Evolutionary conservation across 495 filamentous ascomycete genomes (phyloP), one percentile per base, ranked within the genome.

Genomic region (Aspergillus taichungensis): DNA sequence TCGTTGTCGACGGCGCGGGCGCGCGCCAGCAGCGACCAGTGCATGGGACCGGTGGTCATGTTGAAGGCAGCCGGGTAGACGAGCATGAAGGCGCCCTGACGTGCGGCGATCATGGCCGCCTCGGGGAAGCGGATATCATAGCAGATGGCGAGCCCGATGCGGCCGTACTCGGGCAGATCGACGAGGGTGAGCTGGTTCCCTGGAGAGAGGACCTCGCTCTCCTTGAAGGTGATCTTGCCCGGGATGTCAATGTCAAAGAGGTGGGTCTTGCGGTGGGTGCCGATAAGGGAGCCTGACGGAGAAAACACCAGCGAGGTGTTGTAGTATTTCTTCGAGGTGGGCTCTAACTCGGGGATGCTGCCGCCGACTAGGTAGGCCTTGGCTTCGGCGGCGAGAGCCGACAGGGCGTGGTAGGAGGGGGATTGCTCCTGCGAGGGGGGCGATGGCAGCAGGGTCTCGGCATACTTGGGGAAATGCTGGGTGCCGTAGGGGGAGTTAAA

Each of bases 241-340:
- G 92, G 92, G 55, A 99, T 99, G 61, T 91, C 84, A 55, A 99
- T 99, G 68, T 99, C 92, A 68, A 99, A 99, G n/a, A 99, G 75
- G 61, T 99, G 92, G 13, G 92, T 78, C 63, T 99, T 99, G 49
- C 92, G 80, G 59, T 99, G 90, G 3, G 79, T 85, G 3, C 82
- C 87, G 8, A 97, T 73, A n/a, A 96, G 71, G 7, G 72, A 60
- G 1, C 92, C 92, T 1, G 74, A 53, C 0, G 89, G 88, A 9
- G 69, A 75, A 65, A 98, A 98, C 1, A 84, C 80, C 30, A 98
- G 74, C 6, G 76, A 83, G 7, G 92, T 96, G 65, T 98, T 98
- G 73, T 91, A 94, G 66, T 89, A 87, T 54, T 85, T 89, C 39
- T 83, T 76, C 6, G 75, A 77, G 9, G 62, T 49, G 7, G 66